Percentiles rank a stretch among this genome's conserved stretches.
phyloP scores from a whole-genome alignment of 306 rosid genomes.

The Cicer judaicum region DNA sequence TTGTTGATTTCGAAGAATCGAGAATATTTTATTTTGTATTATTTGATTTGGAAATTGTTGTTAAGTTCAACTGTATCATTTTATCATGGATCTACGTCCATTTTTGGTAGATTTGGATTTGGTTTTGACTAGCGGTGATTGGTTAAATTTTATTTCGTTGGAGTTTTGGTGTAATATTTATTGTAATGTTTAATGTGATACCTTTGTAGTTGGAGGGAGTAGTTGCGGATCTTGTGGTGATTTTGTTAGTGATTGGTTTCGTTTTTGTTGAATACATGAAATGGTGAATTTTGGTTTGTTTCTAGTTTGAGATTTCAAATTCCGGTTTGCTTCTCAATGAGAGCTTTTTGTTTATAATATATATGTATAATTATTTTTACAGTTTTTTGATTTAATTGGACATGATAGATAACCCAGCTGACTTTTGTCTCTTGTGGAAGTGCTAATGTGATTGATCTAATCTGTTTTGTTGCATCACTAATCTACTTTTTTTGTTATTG shows the following conservation, averaged over 20 bases:
- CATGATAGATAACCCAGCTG: not conserved
- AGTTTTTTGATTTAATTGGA: not conserved
- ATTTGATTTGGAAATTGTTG: not conserved
- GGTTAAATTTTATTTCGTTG: slow-evolving; percentile 31
- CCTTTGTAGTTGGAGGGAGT: slow-evolving; percentile 27
- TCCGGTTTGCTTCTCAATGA: slow-evolving; percentile 18
- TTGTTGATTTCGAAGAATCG: not conserved
- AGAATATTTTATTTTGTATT: not conserved
- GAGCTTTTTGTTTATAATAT: not conserved
- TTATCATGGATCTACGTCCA: slow-evolving; percentile 30
- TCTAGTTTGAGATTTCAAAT: slow-evolving; percentile 9
- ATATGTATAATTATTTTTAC: too few relatives aligned
- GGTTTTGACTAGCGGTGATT: not conserved
- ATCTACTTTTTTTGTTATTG: not conserved
- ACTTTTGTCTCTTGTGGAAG: not conserved
- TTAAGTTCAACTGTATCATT: not conserved
- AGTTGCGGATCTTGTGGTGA: slow-evolving; percentile 34
- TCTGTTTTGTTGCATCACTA: slow-evolving; percentile 2
- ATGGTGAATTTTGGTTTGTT: not conserved
- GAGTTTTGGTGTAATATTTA: not conserved
- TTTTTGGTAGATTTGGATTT: slow-evolving; percentile 42
- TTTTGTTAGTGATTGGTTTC: slow-evolving; percentile 21
- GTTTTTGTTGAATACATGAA: not conserved
- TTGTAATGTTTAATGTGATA: not conserved
- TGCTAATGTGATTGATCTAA: slow-evolving; percentile 23